Base-by-base conservation (phyloP, 164 flowering plant species). In the Aristolochia californica region DNA sequence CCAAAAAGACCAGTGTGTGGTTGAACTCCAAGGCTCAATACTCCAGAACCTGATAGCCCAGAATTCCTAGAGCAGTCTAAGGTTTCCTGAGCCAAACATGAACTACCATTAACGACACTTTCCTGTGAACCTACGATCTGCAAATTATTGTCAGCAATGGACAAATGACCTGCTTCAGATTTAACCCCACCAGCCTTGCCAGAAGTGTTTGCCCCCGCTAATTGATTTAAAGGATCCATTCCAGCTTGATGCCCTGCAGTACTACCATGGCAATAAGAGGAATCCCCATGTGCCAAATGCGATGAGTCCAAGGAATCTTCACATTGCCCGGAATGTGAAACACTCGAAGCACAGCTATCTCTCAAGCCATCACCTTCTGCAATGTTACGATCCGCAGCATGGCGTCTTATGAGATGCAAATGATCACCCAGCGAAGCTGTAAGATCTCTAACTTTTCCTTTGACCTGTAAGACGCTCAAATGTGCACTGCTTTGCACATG, bases 11-110 rank as follows among this genome's bases (percentile, higher is more conserved):
- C 25, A 43, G 28, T 10, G 15, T 26, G 18, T 16, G 28, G 24
- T 26, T 58, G 24, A 3, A 43, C 22, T 48, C 30, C 62, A 18
- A 68, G 54, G 27, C 26, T 50, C 60, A 63, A 78, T 80, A 55
- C 66, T 75, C 38, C 64, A 78, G 44, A 78, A 51, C 56, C 69
- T 81, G 68, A 70, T 66, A 55, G 30, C 72, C 82, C 62, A 28
- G 27, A 17, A 78, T 72, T 48, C 68, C 70, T 51, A 48, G 47
- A 43, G 67, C 70, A 58, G 68, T 69, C 25, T 7, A 70, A 57
- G 5, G 61, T 65, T 53, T 69, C 53, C 53, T 61, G 38, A n/a
- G 10, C 27, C 13, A 44, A 43, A 23, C 27, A 11, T n/a, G 61
- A 62, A 50, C 58, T 78, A 64, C 52, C 66, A 55, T 44, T 64